Evolutionary conservation across 2,329 filamentous ascomycete species (phyloP), one percentile per base, ranked within the genome.

Genomic region (Penicillium sp.): DNA sequence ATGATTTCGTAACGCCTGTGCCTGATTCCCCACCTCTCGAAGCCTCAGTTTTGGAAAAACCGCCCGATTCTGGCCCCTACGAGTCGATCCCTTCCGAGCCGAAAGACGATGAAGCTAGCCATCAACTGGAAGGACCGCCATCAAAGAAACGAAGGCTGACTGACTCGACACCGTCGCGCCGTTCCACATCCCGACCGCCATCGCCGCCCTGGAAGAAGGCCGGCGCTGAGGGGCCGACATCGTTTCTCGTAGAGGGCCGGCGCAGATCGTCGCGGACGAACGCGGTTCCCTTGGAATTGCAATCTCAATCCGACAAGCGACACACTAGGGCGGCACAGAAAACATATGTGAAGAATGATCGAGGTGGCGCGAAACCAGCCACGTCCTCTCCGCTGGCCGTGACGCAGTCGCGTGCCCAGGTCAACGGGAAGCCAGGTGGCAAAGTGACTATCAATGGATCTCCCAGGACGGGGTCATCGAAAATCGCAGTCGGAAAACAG

Each of bases 161-260:
- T 47, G 65, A 64, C 17, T 48, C 56, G 21, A 52, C 51, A 11
- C 52, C 56, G 15, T 64, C 58, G 40, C 58, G 60, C 43, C 65
- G 62, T 36, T 62, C 63, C 15, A 66, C 63, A 17, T 62, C 69
- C n/a, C 63, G 69, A 32, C 61, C 65, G 31, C 53, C 63, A 27
- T 97, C 91, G 48, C 93, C 93, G 51, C 93, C 93, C 15, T 98
- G 93, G 93, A 97, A 93, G 72, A 87, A 81, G 58, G 78, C 86
- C 48, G 78, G 78, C 43, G 87, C 86, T 27, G 86, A 94, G 18
- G 93, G 93, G 0, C 93, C 93, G 15, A 93, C 91, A 3, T 85
- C 86, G 1, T 90, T 94, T 62, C 78, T 85, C 31, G 73, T 77
- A 45, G 74, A 79, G 60, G 80, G 80, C 26, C 74, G 74, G 50